Evolutionary conservation across 139 green algal genomes (phyloP).

Genomic region (Coelastrella sp.): DNA sequence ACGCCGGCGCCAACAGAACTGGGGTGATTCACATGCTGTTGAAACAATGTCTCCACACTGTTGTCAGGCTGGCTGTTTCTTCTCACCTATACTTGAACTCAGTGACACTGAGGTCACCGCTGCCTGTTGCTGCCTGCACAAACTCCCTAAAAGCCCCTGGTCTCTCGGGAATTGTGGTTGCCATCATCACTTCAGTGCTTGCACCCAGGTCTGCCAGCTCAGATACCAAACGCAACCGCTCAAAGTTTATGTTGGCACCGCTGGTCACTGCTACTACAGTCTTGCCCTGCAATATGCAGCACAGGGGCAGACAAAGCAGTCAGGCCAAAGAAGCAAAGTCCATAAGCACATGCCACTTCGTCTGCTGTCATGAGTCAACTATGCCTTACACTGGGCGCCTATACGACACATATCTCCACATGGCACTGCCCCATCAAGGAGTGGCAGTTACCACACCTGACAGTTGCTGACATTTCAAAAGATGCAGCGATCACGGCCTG

Average conservation of each 20-base stretch:
- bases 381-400: no score
- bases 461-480: no score
- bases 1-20: no score
- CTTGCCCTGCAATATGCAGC: slow-evolving; percentile 64
- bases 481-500: no score
- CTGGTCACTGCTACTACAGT: slow-evolving; percentile 80
- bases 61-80: no score
- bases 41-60: no score
- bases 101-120: slow-evolving; percentile 71
- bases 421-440: no score
- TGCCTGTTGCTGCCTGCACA: slow-evolving; percentile 59
- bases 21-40: no score
- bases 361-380: no score
- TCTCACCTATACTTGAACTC: slow-evolving; percentile 97
- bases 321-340: background rate
- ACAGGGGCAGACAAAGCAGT: background rate
- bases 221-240: slow-evolving; percentile 91
- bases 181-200: slow-evolving; percentile 80
- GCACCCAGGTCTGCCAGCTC: slow-evolving; percentile 95
- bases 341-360: background rate
- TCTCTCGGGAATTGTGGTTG: slow-evolving; percentile 87
- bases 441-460: no score
- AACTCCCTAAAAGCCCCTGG: slow-evolving; percentile 78
- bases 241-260: slow-evolving; percentile 98
- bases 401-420: no score